Base-by-base conservation (phyloP, 768 basidiomycete species). In the Phanerochaete sordida region DNA sequence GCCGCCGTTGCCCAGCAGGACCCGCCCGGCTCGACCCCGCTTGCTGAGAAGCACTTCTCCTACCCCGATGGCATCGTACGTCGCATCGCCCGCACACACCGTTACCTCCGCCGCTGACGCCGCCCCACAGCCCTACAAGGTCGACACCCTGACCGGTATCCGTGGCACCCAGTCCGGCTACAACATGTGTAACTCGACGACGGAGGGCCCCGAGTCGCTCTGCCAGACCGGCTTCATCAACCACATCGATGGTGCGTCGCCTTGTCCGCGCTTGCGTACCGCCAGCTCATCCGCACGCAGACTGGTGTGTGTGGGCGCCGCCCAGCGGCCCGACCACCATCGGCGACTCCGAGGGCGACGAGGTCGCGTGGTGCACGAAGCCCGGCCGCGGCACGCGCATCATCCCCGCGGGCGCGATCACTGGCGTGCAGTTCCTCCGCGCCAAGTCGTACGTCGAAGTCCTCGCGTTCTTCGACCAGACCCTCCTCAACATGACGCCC, bases 321-420 rank as follows among this genome's bases (percentile, higher is more conserved):
- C 65, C 77, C 1, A 72, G 72, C 21, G 75, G 80, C 3, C 76
- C 83, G 69, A 76, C 79, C 16, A 71, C 74, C 16, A 85, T 93
- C 46, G 86, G 80, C 33, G 79, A 87, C 61, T 81, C 81, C 1
- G 92, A 94, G 68, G 85, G 81, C 39, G 76, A 84, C 68, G 85
- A 84, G 66, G 86, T 93, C 15, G 84, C 90, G 1, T 94, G 83
- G 81, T 94, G 90, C 74, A 83, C 85, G n/a, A 84, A 87, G 69
- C 78, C 79, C 1, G 83, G 82, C 6, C 83, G 81, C 56, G 91
- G 91, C 2, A 85, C 88, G 2, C 87, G 91, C 58, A 67, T 87
- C 54, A 90, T 93, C 37, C 89, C 88, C 21, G 72, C 69, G 0
- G 86, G 86, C n/a, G 79, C 88, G 31, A 70, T 92, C 31, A 70